Percentiles rank a stretch among this genome's conserved stretches.
phyloP scores from a whole-genome alignment of 2,329 filamentous ascomycete species.

The Leptographium lundbergii region DNA sequence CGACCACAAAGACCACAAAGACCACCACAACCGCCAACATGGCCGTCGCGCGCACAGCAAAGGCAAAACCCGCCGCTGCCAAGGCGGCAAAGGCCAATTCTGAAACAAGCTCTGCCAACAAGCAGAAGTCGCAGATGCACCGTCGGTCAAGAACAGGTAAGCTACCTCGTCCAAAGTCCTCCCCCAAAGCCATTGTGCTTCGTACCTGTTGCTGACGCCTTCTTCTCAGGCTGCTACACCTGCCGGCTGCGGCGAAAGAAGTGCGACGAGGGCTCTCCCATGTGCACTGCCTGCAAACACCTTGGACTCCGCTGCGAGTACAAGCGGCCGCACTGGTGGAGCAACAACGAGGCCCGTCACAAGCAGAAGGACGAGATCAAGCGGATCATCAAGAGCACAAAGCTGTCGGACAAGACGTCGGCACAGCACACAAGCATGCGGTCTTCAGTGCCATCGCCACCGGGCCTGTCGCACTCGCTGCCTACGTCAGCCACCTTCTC shows the following conservation, averaged over 20 bases:
- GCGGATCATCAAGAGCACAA: slow-evolving; percentile 93
- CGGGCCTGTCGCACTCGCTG: slow-evolving; percentile 67
- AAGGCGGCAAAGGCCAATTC: slow-evolving; percentile 24
- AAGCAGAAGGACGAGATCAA: slow-evolving; percentile 93
- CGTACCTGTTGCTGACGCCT: not conserved
- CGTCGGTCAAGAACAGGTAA: slow-evolving; percentile 87
- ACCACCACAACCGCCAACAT: slow-evolving; percentile 41
- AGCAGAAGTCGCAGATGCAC: slow-evolving; percentile 76
- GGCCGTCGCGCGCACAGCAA: slow-evolving; percentile 46
- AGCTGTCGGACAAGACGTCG: slow-evolving; percentile 75
- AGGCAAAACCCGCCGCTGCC: slow-evolving; percentile 40
- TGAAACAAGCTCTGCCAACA: slow-evolving; percentile 23
- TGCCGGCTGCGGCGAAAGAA: slow-evolving; percentile 56
- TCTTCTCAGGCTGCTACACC: slow-evolving; percentile 48
- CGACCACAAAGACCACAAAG: slow-evolving; percentile 5
- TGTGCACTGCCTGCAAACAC: slow-evolving; percentile 54
- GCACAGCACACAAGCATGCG: not conserved
- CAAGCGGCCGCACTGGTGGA: slow-evolving; percentile 95
- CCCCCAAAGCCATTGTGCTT: slow-evolving; percentile 8
- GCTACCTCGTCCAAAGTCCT: slow-evolving; percentile 23
- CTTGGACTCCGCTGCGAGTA: slow-evolving; percentile 88
- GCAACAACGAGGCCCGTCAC: slow-evolving; percentile 74
- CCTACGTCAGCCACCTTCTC: slow-evolving; percentile 72
- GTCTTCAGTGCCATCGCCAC: slow-evolving; percentile 49
- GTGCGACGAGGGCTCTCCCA: slow-evolving; percentile 52